Conservation (phyloP, 345 rosid species). For the Rhizophora apiculata region DNA sequence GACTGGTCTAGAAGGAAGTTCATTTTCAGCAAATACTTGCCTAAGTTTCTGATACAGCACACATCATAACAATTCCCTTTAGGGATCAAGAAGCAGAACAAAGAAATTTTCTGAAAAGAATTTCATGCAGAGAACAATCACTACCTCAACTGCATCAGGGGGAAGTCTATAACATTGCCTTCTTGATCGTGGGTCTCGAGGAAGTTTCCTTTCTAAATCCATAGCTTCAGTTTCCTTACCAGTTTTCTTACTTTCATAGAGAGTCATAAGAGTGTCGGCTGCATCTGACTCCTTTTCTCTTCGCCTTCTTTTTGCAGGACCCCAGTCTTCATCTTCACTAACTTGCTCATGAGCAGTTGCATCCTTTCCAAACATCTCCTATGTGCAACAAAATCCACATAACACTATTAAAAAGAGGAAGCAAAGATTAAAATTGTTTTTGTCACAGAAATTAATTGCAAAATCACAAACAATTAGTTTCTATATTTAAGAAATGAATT, state of each 20-base stretch:
- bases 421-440: background rate
- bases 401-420: conserved; percentile 4
- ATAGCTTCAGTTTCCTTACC: conserved; percentile 27
- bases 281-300: conserved; percentile 81
- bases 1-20: conserved; percentile 80
- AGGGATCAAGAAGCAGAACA: background rate
- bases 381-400: conserved; percentile 13
- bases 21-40: conserved; percentile 81
- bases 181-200: conserved; percentile 44
- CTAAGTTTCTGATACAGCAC: conserved; percentile 75
- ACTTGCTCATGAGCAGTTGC: conserved; percentile 59
- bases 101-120: conserved; percentile 4
- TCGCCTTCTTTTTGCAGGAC: conserved; percentile 74
- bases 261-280: conserved; percentile 59
- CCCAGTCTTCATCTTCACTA: conserved; percentile 99
- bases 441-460: background rate
- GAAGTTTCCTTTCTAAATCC: conserved; percentile 35
- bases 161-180: conserved; percentile 71
- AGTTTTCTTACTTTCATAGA: conserved; percentile 54
- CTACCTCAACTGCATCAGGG: conserved; percentile 75
- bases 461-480: background rate
- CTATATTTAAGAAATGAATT: background rate
- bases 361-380: conserved; percentile 99
- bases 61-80: background rate
- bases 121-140: conserved; percentile 15